Evolutionary conservation across 495 filamentous ascomycete genomes (phyloP).

Genomic region (Podospora australis): DNA sequence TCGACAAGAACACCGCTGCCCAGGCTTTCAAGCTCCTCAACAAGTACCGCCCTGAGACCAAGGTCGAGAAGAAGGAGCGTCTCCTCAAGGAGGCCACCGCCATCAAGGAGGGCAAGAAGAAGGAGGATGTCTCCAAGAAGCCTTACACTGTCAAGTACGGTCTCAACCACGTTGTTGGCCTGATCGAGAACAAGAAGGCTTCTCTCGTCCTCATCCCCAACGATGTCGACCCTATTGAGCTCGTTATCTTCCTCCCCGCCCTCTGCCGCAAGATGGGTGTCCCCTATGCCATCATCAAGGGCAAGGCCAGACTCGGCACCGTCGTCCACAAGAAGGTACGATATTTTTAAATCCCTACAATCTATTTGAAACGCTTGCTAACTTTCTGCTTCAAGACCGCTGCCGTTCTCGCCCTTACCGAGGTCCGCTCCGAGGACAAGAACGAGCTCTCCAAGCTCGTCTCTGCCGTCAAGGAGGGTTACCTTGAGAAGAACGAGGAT

Average conservation of each 20-base stretch:
- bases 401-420: constrained; percentile 90
- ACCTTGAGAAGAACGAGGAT: constrained; percentile 92
- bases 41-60: constrained; percentile 99
- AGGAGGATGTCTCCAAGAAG: constrained; percentile 99
- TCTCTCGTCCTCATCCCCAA: constrained; percentile 95
- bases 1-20: constrained; percentile 97
- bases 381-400: constrained; percentile 62
- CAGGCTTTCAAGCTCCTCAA: constrained; percentile 96
- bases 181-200: constrained; percentile 99
- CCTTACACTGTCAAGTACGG: constrained; percentile 99
- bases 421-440: constrained; percentile 97
- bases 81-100: constrained; percentile 95
- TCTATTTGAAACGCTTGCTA: background rate
- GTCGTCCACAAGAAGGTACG: constrained; percentile 98
- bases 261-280: constrained; percentile 99
- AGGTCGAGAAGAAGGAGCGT: constrained; percentile 99
- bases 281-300: constrained; percentile 98
- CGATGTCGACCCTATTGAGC: constrained; percentile 99
- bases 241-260: constrained; percentile 97
- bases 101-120: constrained; percentile 97
- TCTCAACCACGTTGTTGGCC: constrained; percentile 98
- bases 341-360: background rate
- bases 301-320: constrained; percentile 97
- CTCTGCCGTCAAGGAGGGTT: constrained; percentile 95
- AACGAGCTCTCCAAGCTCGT: constrained; percentile 93